A percentile compares a stretch with the other conserved stretches of the same genome.
phyloP scores from a whole-genome alignment of 2,329 filamentous ascomycete species.

The Bipolaris sorokiniana region DNA sequence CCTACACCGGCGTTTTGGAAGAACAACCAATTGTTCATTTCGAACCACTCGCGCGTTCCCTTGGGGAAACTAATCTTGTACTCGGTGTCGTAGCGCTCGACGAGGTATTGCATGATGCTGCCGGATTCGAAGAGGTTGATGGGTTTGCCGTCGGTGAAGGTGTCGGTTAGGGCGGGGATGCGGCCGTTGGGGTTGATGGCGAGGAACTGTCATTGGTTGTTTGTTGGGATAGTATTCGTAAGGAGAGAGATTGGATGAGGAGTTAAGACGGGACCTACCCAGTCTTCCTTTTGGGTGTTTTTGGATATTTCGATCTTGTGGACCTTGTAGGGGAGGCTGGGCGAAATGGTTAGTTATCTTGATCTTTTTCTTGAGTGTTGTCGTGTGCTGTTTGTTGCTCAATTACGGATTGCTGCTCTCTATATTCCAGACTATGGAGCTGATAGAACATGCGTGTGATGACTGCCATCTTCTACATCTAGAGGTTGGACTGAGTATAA shows the following conservation, averaged over 20 bases:
- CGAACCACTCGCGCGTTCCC: conserved; percentile 76
- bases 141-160: conserved; percentile 71
- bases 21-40: conserved; percentile 75
- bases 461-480: too few relatives aligned
- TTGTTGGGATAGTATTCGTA: neutral
- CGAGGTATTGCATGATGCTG: conserved; percentile 82
- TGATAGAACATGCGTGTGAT: too few relatives aligned
- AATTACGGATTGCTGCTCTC: too few relatives aligned
- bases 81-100: conserved; percentile 79
- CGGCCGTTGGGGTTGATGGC: conserved; percentile 92
- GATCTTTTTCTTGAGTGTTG: too few relatives aligned
- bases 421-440: too few relatives aligned
- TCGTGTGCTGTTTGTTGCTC: too few relatives aligned
- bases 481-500: too few relatives aligned
- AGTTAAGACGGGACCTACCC: conserved; percentile 39
- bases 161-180: conserved; percentile 84
- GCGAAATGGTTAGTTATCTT: too few relatives aligned
- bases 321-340: conserved; percentile 73
- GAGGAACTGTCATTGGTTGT: conserved; percentile 64
- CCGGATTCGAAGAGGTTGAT: conserved; percentile 85
- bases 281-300: conserved; percentile 81
- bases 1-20: conserved; percentile 79
- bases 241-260: too few relatives aligned
- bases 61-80: conserved; percentile 81
- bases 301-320: conserved; percentile 73